Base-by-base conservation (phyloP, 164 flowering plant genomes). In the Protea cynaroides region DNA sequence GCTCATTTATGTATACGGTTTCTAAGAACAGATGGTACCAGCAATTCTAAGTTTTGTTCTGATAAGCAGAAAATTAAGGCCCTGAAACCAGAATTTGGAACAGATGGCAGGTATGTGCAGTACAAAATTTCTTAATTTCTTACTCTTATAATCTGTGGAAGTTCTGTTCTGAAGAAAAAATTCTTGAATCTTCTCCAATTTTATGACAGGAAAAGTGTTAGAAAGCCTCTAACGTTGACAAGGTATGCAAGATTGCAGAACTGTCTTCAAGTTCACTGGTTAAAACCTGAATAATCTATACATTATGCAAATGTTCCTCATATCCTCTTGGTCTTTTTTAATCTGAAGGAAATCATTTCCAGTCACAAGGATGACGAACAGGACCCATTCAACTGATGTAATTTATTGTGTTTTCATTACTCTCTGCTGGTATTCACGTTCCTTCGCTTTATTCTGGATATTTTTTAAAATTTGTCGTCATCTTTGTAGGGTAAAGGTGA, bases 401-500 rank as follows among this genome's bases (percentile, higher is more conserved):
- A 70, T 73, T 70, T 64, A 24, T 40, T 43, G 10, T 66, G 46
- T 47, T 70, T 51, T 2, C 49, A 36, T 8, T 36, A 8, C 46
- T 8, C 4, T 40, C 29, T 23, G 25, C 14, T 38, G 53, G 24
- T 59, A 7, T 8, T 24, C 4, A 18, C 9, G 14, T 40, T 40
- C 46, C 46, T 40, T 9, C 12, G 25, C 44, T 25, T 18, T n/a
- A 36, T 15, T 36, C 1, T 58, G 8, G 8, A 60, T 23, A 8
- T 38, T 24, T 29, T 11, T 10, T 21, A 52, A 59, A 10, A 22
- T 1, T 57, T 25, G 19, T 25, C 36, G 64, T 54, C 34, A 29
- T 29, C 10, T 51, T 65, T 66, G 60, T 55, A 83, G 84, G 71
- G 57, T 68, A 61, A 49, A 63, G 53, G 61, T 65, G 71, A 65